phyloP scores from a whole-genome alignment of 2,329 filamentous ascomycete species.

The Colletotrichum orbiculare region DNA sequence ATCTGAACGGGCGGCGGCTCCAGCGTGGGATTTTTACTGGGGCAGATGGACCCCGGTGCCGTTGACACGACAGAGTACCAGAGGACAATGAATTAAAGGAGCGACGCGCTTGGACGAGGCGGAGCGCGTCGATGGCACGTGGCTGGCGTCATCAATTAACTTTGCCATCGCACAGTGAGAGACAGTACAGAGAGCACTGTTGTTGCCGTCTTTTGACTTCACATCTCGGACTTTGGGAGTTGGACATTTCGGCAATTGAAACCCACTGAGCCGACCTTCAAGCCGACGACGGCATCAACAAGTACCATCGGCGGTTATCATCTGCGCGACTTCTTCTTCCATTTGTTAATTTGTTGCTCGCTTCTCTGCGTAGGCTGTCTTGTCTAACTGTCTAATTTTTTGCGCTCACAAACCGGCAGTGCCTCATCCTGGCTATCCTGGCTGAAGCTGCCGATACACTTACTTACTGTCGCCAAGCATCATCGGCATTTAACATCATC shows the following conservation, averaged over 20 bases:
- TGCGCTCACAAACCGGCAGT: too few species aligned
- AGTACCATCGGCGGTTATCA: too few species aligned
- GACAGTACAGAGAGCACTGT: constrained; percentile 4
- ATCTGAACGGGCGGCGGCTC: constrained; percentile 28
- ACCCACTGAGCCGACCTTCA: background rate
- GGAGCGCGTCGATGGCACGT: constrained; percentile 32
- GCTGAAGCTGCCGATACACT: too few species aligned
- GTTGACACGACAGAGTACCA: constrained; percentile 31
- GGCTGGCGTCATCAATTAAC: constrained; percentile 36
- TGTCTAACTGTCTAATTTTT: too few species aligned
- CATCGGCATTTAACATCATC: too few species aligned
- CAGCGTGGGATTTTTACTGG: constrained; percentile 34
- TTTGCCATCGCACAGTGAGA: constrained; percentile 2
- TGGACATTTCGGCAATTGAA: background rate
- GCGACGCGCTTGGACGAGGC: constrained; percentile 28
- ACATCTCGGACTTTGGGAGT: constrained; percentile 8
- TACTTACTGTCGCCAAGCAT: too few species aligned
- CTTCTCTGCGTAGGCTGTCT: too few species aligned
- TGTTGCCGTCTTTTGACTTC: constrained; percentile 23
- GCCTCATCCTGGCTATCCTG: too few species aligned
- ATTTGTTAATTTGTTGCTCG: too few species aligned
- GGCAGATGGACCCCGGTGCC: constrained; percentile 24
- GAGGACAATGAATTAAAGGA: background rate
- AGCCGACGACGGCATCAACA: constrained; percentile 5
- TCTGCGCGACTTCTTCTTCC: too few species aligned